Percentiles rank a stretch among this genome's conserved stretches.
Conservation (phyloP, 495 filamentous ascomycete species). For the Neohortaea acidophila region DNA sequence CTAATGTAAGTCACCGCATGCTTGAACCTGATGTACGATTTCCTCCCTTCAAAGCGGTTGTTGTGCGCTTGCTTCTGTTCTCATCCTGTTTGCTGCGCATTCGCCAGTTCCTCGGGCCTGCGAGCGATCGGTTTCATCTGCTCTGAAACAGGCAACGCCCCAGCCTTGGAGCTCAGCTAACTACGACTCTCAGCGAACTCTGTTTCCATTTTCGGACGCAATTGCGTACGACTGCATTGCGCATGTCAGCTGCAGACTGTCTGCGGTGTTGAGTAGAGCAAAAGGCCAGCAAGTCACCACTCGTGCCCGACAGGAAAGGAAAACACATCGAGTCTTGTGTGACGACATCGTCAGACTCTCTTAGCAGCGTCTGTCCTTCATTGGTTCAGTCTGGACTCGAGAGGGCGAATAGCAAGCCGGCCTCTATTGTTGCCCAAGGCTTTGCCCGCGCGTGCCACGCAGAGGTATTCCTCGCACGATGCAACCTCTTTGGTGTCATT, state of each 20-base stretch:
- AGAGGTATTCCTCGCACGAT: neutral
- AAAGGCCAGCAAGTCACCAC: neutral
- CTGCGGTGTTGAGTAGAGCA: neutral
- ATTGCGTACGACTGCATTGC: too few relatives aligned
- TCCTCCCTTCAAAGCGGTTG: neutral
- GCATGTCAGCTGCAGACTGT: too few relatives aligned
- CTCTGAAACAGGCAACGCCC: neutral
- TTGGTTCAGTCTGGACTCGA: neutral
- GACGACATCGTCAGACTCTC: neutral
- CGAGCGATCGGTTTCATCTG: neutral
- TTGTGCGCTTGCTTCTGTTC: constrained; percentile 5
- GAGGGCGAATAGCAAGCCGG: constrained; percentile 1
- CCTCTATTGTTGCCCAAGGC: neutral
- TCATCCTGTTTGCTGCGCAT: neutral
- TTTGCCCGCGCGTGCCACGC: neutral
- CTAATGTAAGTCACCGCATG: constrained; percentile 10
- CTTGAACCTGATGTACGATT: neutral
- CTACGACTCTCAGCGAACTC: neutral
- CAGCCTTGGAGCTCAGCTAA: neutral
- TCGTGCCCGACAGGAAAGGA: neutral
- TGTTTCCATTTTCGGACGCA: too few relatives aligned
- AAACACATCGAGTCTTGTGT: neutral
- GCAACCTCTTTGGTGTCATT: neutral
- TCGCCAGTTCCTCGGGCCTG: constrained; percentile 6
- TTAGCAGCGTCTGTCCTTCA: neutral